Evolutionary conservation across 345 rosid genomes (phyloP).

Genomic region (Mangifera indica): DNA sequence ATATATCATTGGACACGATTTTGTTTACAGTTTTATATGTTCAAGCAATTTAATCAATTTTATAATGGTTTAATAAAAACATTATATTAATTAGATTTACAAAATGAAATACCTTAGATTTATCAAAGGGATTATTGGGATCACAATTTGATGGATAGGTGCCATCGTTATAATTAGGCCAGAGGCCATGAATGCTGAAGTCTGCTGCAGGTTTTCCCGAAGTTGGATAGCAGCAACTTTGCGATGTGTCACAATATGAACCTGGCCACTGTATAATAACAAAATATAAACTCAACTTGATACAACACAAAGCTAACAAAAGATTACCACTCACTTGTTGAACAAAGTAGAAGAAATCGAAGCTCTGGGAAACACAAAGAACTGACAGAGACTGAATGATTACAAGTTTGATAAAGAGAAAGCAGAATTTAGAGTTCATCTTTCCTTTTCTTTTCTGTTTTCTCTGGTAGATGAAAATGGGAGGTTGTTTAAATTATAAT

Average conservation of each 20-base stretch:
- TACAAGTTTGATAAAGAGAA: constrained; percentile 33
- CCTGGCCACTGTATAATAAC: constrained; percentile 81
- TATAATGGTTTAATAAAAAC: too few species aligned
- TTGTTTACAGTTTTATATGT: too few species aligned
- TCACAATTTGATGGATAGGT: constrained; percentile 84
- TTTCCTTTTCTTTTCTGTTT: background rate
- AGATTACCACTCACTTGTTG: constrained; percentile 51
- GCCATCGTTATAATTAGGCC: constrained; percentile 87
- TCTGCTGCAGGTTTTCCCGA: constrained; percentile 79
- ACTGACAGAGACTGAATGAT: constrained; percentile 30
- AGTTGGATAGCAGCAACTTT: constrained; percentile 76
- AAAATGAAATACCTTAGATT: constrained; percentile 43
- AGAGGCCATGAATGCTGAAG: constrained; percentile 89
- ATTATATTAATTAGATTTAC: too few species aligned
- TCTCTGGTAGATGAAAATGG: constrained; percentile 1
- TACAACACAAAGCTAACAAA: background rate
- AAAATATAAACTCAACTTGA: background rate
- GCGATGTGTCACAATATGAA: constrained; percentile 71
- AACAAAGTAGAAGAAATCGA: constrained; percentile 97
- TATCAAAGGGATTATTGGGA: constrained; percentile 43
- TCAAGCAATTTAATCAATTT: too few species aligned
- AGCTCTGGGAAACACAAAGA: constrained; percentile 54
- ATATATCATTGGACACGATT: too few species aligned
- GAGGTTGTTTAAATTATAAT: constrained; percentile 10
- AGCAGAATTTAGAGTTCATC: constrained; percentile 30